Evolutionary conservation across 2,329 filamentous ascomycete genomes (phyloP), one percentile per base, ranked within the genome.

Genomic region (Myotisia sp.): DNA sequence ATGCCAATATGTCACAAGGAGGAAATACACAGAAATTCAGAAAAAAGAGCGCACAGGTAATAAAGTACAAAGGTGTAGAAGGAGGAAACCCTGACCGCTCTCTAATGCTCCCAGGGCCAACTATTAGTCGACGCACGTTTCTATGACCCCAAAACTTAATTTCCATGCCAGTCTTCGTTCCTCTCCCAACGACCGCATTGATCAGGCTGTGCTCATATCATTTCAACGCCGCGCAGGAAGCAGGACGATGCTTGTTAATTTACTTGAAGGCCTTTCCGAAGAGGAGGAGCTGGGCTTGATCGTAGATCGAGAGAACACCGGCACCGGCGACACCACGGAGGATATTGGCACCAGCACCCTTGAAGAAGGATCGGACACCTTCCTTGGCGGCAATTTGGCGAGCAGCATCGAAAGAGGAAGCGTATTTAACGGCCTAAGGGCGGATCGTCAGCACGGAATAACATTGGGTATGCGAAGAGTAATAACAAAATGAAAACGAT

Each of bases 311-410:
- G 65, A 98, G 76, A 64, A 98, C 90, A 98, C 90, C 90, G 73
- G 90, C 90, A 84, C 90, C 92, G 62, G 90, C 90, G 62, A 98
- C 90, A 94, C 90, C 92, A 93, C 90, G 90, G 72, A 98, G 90
- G 63, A 98, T 98, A 84, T 98, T 98, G 78, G 90, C 90, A 84
- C 90, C 90, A 64, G 90, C 90, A 86, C 90, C 90, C 84, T 98
- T 98, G 86, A 98, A 98, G 69, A 98, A 87, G 58, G 90, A 98
- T 72, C 76, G 82, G 69, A 92, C 71, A 76, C 90, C 90, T 76
- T 95, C 90, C 71, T 64, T 83, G 71, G 86, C 86, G 59, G 95
- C 65, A 62, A 98, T 98, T 79, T 95, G 84, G 68, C 74, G 74
- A 68, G 77, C 86, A 62, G 90, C 90, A 69, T 98, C 90, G 56